Base-by-base conservation (phyloP, 306 rosid genomes). In the Gleditsia sinensis region DNA sequence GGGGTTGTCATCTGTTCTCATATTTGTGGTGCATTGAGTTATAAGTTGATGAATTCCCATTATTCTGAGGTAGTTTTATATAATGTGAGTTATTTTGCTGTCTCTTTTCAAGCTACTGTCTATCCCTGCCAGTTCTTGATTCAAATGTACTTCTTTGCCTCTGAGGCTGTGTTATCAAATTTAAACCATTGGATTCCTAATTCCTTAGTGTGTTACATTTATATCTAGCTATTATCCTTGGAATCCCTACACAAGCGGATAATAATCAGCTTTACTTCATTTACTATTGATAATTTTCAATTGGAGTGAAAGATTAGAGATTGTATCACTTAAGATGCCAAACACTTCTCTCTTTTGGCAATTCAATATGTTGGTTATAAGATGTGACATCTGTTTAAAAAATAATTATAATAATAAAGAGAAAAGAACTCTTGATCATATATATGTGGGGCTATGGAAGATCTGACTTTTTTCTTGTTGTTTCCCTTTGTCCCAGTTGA, bases 401-500 rank as follows among this genome's bases (percentile, higher is more conserved):
- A 37, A 17, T 10, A 16, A 12, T 54, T n/a, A 54, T 37, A 9
- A 58, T n/a, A n/a, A n/a, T n/a, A n/a, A 34, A 20, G 23, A 53
- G 17, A 12, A 12, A 49, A 56, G 20, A 25, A 30, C 28, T 64
- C 25, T 55, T 17, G 17, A 42, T 63, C 48, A 17, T 75, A 50
- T 76, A 77, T 40, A 2, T 33, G 23, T 43, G 75, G 40, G 34
- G 53, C 11, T 42, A 7, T 39, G 68, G 33, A 43, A 56, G 68
- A 23, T 79, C 83, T 83, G 69, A 81, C 79, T 64, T 67, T 50
- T 75, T 74, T 84, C 60, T 84, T 83, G 21, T 71, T 85, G 79
- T 74, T 83, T 86, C 75, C 7, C 53, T 46, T 60, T 83, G 78
- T 80, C 71, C 74, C 84, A 92, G 97, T 92, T 87, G 97, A 92